Evolutionary conservation across 148 eudicot genomes (phyloP).

Genomic region (Rhododendron williamsianum): DNA sequence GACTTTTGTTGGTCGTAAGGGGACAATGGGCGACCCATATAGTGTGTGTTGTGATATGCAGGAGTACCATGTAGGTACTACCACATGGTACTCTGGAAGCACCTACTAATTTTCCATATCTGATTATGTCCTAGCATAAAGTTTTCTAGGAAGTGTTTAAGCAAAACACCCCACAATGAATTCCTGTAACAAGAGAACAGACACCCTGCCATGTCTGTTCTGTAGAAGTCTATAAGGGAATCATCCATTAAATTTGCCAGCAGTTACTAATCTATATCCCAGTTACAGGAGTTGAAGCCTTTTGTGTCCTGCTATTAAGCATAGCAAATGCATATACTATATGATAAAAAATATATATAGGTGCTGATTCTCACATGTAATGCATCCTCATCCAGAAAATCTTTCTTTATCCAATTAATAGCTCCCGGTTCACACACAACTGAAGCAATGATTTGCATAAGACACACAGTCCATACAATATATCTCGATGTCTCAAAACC

Average conservation of each 20-base stretch:
- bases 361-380: background rate
- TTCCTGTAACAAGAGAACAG: background rate
- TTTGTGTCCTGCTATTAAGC: background rate
- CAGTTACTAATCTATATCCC: background rate
- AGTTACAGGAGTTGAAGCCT: background rate
- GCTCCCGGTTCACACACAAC: background rate
- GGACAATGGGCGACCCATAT: background rate
- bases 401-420: background rate
- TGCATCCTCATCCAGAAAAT: background rate
- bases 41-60: background rate
- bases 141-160: background rate
- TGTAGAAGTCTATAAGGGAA: background rate
- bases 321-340: background rate
- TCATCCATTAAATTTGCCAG: background rate
- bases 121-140: background rate
- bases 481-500: background rate
- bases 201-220: background rate
- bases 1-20: background rate
- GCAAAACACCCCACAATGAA: background rate
- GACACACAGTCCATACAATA: background rate
- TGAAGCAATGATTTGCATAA: slow-evolving; percentile 1
- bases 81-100: background rate
- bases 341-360: background rate
- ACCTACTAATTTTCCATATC: background rate
- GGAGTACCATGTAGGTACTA: background rate